Percentiles rank a stretch among this genome's conserved stretches.
Conservation (phyloP, 345 rosid species). For the Aurinia saxatilis region DNA sequence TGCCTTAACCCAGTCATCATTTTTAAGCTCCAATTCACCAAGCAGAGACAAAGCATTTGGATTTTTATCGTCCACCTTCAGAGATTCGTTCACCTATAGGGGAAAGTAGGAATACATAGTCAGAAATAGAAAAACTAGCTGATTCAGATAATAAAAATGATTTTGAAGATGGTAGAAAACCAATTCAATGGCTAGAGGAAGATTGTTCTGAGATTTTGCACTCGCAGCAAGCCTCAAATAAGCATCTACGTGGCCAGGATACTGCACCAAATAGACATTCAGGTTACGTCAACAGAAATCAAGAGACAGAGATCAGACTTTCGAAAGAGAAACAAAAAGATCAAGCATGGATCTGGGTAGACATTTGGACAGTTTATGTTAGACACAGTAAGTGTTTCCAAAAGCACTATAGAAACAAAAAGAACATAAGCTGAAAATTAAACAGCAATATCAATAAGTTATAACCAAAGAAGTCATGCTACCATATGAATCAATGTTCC, state of each 20-base stretch:
- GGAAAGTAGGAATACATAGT: not conserved
- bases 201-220: constrained; percentile 82
- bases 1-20: constrained; percentile 99
- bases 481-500: too few relatives aligned
- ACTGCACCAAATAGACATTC: constrained; percentile 39
- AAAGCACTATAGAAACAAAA: not conserved
- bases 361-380: not conserved
- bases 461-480: too few relatives aligned
- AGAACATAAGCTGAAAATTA: not conserved
- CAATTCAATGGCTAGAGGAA: constrained; percentile 92
- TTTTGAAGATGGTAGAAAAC: constrained; percentile 31
- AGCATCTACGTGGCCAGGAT: constrained; percentile 86
- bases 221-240: constrained; percentile 92
- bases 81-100: constrained; percentile 74
- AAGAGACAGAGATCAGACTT: not conserved
- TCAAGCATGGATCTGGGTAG: constrained; percentile 18
- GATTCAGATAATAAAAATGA: not conserved
- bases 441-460: not conserved
- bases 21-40: constrained; percentile 97
- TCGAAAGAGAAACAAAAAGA: not conserved
- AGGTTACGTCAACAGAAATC: constrained; percentile 1
- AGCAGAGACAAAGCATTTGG: constrained; percentile 90
- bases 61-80: constrained; percentile 80
- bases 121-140: constrained; percentile 9
- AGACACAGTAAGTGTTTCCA: not conserved